A percentile compares a stretch with the other conserved stretches of the same genome.
Evolutionary conservation across 1,284 basidiomycete species (phyloP).

Genomic region (Ustilago loliicola): DNA sequence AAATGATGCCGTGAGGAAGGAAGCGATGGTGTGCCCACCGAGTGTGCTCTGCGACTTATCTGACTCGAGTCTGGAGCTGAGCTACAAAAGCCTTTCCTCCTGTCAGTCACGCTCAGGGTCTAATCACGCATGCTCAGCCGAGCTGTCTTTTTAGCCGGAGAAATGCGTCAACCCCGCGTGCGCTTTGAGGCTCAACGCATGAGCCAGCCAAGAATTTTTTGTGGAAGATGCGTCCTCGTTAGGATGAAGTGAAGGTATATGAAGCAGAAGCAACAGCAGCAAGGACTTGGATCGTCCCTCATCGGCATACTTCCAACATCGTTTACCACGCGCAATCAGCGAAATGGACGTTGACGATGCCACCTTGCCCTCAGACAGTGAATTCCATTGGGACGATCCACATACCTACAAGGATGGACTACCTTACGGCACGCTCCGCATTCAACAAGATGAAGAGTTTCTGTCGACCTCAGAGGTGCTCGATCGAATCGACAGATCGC

Average conservation of each 20-base stretch:
- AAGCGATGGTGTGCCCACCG: too few relatives aligned
- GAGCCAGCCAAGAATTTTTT: background rate
- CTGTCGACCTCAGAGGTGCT: slow-evolving; percentile 1
- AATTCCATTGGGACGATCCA: background rate
- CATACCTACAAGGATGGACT: background rate
- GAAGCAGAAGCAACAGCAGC: too few relatives aligned
- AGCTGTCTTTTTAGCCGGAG: slow-evolving; percentile 13
- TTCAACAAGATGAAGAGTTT: slow-evolving; percentile 14
- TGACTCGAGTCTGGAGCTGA: background rate
- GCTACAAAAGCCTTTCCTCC: background rate
- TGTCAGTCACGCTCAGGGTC: slow-evolving; percentile 30
- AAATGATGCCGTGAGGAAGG: slow-evolving; percentile 1
- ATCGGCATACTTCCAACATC: background rate
- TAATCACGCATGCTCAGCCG: slow-evolving; percentile 11
- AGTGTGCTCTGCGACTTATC: slow-evolving; percentile 2
- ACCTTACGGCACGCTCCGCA: slow-evolving; percentile 24
- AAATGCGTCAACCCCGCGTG: background rate
- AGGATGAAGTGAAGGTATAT: too few relatives aligned
- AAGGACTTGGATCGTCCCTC: background rate
- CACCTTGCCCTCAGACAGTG: slow-evolving; percentile 24
- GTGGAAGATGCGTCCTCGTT: too few relatives aligned
- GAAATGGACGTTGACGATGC: slow-evolving; percentile 19
- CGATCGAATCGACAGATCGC: background rate
- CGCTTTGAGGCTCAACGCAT: background rate
- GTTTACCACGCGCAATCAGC: slow-evolving; percentile 9